These are phyloP conservation scores for Epicoccum nigrum DNA, from an alignment of 2,329 filamentous ascomycete species.

Conservation along the genomic window DNA sequence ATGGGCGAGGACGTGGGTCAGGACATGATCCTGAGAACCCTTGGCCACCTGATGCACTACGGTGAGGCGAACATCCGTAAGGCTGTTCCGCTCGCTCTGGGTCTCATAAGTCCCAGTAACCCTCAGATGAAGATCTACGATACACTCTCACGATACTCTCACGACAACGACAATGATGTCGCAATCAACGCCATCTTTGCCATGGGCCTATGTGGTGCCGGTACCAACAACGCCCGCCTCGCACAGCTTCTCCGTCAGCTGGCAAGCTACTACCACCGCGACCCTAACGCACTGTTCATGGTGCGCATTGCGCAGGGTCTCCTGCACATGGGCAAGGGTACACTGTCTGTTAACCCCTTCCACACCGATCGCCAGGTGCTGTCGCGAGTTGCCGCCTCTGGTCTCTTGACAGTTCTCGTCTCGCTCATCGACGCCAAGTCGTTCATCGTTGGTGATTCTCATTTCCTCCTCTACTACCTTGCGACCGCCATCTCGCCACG, in stretches of 20 bases:
- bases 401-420: conserved; percentile 86
- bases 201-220: conserved; percentile 95
- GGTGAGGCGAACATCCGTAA: conserved; percentile 96
- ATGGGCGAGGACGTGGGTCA: conserved; percentile 99
- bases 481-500: conserved; percentile 96
- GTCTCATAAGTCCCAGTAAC: conserved; percentile 94
- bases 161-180: conserved; percentile 98
- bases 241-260: conserved; percentile 93
- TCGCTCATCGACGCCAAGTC: conserved; percentile 95
- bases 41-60: conserved; percentile 99
- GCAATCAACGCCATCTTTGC: conserved; percentile 98
- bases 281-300: conserved; percentile 97
- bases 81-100: conserved; percentile 95
- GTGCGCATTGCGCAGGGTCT: conserved; percentile 97
- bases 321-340: conserved; percentile 99
- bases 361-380: conserved; percentile 97
- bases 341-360: conserved; percentile 95
- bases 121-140: conserved; percentile 99
- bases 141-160: conserved; percentile 93
- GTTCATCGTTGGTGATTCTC: conserved; percentile 72
- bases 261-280: conserved; percentile 96
- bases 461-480: conserved; percentile 97
- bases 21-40: conserved; percentile 97
- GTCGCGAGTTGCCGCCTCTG: conserved; percentile 87
- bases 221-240: conserved; percentile 96